Base-by-base conservation (phyloP, 208 protist genomes). In the Wallacemonas sp. region DNA sequence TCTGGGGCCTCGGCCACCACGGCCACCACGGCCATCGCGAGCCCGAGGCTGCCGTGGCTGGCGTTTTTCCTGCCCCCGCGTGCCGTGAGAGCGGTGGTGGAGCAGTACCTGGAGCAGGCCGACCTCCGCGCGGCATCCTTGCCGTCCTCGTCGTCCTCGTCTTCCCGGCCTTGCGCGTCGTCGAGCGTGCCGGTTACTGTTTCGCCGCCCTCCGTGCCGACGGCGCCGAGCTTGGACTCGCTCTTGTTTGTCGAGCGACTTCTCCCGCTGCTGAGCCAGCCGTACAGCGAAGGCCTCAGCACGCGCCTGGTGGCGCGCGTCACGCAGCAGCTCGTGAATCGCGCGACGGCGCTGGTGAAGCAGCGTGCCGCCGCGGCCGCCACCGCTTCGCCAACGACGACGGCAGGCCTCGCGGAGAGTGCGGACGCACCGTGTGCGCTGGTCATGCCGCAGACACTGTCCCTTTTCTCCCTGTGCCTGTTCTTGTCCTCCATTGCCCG, bases 391-490 rank as follows among this genome's bases (percentile, higher is more conserved):
- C n/a, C n/a, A n/a, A n/a, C n/a, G n/a, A n/a, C n/a, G 38, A 36
- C 42, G 22, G 22, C 31, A 14, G 64, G 65, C 28, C 26, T 20
- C 25, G 36, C 41, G 32, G 70, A 72, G 25, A 69, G 73, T 50
- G 72, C 10, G 44, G 44, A 14, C 36, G 26, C 16, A 38, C 5
- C 41, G 39, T 33, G 22, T 20, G 32, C 57, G 4, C 26, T 61
- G 11, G 61, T 67, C 32, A 38, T 57, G 38, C 36, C 70, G 23
- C 57, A 73, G 36, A 67, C 54, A 12, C 64, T 81, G 36, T 66
- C 73, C 28, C 67, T 92, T 48, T 62, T 87, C 45, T 86, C 75
- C 25, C 70, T 82, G 16, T 65, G 74, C 20, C 63, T 89, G 20
- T 80, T 89, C 59, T 68, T 82, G 31, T 44, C 74, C 25, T 71